Evolutionary conservation across 805 yeast species (phyloP), one percentile per base, ranked within the genome.

Genomic region (Metschnikowia sp.): DNA sequence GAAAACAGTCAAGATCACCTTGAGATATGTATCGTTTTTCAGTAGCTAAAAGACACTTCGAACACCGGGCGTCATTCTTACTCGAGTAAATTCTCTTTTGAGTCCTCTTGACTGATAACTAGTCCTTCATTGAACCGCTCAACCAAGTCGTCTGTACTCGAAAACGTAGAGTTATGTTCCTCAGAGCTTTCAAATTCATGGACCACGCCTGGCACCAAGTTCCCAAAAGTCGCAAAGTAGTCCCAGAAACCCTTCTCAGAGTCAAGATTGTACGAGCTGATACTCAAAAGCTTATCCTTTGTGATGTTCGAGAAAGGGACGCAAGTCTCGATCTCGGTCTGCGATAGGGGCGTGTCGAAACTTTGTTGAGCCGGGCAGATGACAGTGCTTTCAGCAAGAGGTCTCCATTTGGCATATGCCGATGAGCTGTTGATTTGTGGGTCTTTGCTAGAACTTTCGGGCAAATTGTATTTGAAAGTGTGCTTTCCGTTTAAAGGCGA

Each of bases 311-410:
- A 55, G 46, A 63, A 69, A 5, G 76, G 75, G 19, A 60, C 61
- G 50, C 82, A 75, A 0, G 84, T 78, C 53, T 81, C 84, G 45
- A 82, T 75, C 57, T 81, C 85, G 31, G 80, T 74, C 48, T 77
- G 76, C 0, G 80, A 72, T 30, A 79, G 59, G 3, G 77, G 77
- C 3, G 52, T 48, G 11, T 51, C 54, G 22, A 43, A 34, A 15
- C 8, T 31, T 28, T 42, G 46, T 18, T 42, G 39, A n/a, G 39
- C 32, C 28, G 32, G 28, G 15, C 31, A 22, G 19, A 8, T 19
- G 3, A 30, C 10, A 6, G 22, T 32, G 15, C 28, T 34, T 7
- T 35, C 32, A 11, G 38, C 30, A 32, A 49, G 31, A 7, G 53
- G 53, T n/a, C n/a, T 30, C 49, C 50, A 45, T n/a, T 36, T 39